phyloP scores from a whole-genome alignment of 2,329 filamentous ascomycete genomes.

The Cladosporium sp. region DNA sequence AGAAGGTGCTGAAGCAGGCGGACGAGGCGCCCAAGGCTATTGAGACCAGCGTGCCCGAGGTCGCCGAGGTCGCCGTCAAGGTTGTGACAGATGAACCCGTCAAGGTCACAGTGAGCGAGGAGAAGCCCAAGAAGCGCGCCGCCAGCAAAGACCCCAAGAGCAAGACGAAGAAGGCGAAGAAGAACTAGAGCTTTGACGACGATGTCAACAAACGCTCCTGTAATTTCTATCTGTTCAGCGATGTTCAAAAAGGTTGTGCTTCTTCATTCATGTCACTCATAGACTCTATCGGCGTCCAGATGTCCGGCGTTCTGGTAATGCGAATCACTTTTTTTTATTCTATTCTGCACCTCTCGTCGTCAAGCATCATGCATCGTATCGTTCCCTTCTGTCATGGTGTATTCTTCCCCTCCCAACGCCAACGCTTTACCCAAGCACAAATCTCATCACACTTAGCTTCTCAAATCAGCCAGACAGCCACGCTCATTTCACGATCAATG shows the following conservation, averaged over 20 bases:
- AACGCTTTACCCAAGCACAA: neutral
- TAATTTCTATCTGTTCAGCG: slow-evolving; percentile 16
- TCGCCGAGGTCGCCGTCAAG: slow-evolving; percentile 9
- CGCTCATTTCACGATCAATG: slow-evolving; percentile 66
- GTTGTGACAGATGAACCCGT: slow-evolving; percentile 23
- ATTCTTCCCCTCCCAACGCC: neutral
- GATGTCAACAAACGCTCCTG: too few species aligned
- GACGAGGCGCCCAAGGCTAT: slow-evolving; percentile 39
- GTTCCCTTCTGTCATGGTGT: neutral
- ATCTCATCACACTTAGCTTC: neutral
- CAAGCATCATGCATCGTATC: neutral
- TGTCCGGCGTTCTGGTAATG: slow-evolving; percentile 12
- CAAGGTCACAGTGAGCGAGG: slow-evolving; percentile 31
- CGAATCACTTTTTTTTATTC: neutral
- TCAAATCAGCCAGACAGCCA: neutral
- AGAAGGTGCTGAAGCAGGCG: slow-evolving; percentile 42
- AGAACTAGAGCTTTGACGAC: slow-evolving; percentile 8
- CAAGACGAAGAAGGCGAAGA: slow-evolving; percentile 28
- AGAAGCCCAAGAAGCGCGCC: slow-evolving; percentile 37
- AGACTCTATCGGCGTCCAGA: slow-evolving; percentile 1
- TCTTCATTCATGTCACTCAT: slow-evolving; percentile 17
- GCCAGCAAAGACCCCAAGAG: slow-evolving; percentile 38
- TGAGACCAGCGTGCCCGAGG: slow-evolving; percentile 33
- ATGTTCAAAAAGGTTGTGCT: neutral
- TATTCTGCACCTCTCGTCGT: neutral